phyloP scores from a whole-genome alignment of 768 basidiomycete genomes.

The Baorangia bicolor region DNA sequence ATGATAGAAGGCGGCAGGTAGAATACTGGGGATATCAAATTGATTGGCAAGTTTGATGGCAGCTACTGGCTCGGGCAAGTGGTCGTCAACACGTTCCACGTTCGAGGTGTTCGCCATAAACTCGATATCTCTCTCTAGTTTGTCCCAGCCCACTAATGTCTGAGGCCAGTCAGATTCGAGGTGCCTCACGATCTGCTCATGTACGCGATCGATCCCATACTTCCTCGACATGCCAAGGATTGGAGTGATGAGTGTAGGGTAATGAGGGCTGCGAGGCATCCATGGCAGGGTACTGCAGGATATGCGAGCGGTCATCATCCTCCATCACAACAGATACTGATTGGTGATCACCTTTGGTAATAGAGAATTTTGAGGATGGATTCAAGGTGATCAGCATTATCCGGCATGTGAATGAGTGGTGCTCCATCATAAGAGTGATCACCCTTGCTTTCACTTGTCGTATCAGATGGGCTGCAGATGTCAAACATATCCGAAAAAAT shows the following conservation, averaged over 20 bases:
- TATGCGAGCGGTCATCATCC: background rate
- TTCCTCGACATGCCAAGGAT: slow-evolving; percentile 11
- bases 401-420: slow-evolving; percentile 6
- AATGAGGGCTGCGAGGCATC: slow-evolving; percentile 2
- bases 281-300: slow-evolving; percentile 1
- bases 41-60: slow-evolving; percentile 44
- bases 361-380: slow-evolving; percentile 8
- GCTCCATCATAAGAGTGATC: background rate
- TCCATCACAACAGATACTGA: background rate
- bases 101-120: background rate
- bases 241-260: background rate
- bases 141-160: slow-evolving; percentile 12
- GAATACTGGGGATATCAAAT: slow-evolving; percentile 37
- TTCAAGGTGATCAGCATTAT: slow-evolving; percentile 9
- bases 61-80: slow-evolving; percentile 21
- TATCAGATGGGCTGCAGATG: background rate
- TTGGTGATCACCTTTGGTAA: slow-evolving; percentile 7
- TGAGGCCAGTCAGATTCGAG: slow-evolving; percentile 13
- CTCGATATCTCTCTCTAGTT: too few species aligned
- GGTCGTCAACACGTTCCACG: background rate
- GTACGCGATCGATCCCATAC: slow-evolving; percentile 10
- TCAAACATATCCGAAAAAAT: slow-evolving; percentile 9
- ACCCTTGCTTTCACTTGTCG: background rate
- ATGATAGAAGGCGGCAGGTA: slow-evolving; percentile 53
- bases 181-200: background rate